Evolutionary conservation across 1,139 yeast species (phyloP), one percentile per base, ranked within the genome.

Genomic region (Protomyces pachydermus): DNA sequence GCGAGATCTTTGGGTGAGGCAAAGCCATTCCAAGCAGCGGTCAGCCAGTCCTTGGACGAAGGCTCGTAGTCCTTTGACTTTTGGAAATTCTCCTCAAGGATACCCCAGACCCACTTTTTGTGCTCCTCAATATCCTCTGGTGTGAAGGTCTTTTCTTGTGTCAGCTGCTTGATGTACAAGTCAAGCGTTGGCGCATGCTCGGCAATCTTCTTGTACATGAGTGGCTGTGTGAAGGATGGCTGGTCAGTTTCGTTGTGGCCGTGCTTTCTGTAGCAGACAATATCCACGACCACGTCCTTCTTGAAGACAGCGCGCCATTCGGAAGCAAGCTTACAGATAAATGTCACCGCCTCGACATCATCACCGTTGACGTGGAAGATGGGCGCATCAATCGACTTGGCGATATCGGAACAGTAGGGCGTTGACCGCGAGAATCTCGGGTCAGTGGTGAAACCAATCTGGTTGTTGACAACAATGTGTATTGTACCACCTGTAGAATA

Each of bases 191-290:
- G 85, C 76, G 85, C 84, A 85, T 91, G 93, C 76, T 88, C 82
- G 66, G 95, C 91, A 75, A 93, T 88, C 79, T 83, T 84, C 78
- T 89, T 80, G 82, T 93, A 93, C 99, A 93, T 93, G 72, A 91
- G 79, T 61, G 99, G 99, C 79, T 93, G 99, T 55, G 99, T 93
- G 84, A 93, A 93, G 56, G 96, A 81, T 66, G 99, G 98, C 81
- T 93, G 98, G 80, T 93, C 99, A 71, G 98, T 93, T 82, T 93
- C 99, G 77, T 93, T 93, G 82, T 93, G 99, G 77, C 99, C 99
- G 76, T 93, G 85, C 79, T 91, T 91, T 81, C 99, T 86, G 88
- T 95, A 93, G 78, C 98, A 96, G 74, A 93, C 97, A 74, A 95
- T 87, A 78, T 93, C 99, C 73, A 93, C 86, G 72, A 93, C 89